Evolutionary conservation across 2,329 filamentous ascomycete species (phyloP), one percentile per base, ranked within the genome.

Genomic region (Nemania sp.): DNA sequence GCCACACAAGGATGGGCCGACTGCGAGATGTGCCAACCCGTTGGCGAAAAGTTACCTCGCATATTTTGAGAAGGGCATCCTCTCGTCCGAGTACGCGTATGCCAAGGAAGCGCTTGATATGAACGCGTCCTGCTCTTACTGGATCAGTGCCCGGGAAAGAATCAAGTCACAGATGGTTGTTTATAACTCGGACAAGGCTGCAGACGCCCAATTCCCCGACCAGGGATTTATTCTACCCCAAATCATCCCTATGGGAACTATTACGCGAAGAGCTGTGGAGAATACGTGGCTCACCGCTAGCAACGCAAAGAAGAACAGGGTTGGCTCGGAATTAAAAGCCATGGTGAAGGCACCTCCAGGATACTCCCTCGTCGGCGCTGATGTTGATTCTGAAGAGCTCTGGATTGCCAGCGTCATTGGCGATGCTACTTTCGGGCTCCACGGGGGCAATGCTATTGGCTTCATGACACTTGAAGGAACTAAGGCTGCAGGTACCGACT

Each of bases 391-490:
- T 2, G 89, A 99, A 74, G 95, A 99, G 75, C 83, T 99, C 6
- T 99, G 96, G 95, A 99, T 99, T 70, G 96, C 95, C 3, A 97
- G 92, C 74, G 82, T 99, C 1, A 86, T 99, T 1, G 95, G 95
- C 21, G 95, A 99, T 74, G 91, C 95, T 3, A 92, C 93, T 21
- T 99, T 99, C 79, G 90, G 92, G 71, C 81, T 99, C 1, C 95
- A 99, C 68, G 96, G 95, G 43, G 96, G 95, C 54, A 98, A 97
- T 72, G 95, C 96, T 1, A 91, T 99, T 60, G 95, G 96, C 0
- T 99, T 99, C 80, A 99, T 99, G 96, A 99, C 95, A 0, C 81
- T 99, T 1, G 96, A 99, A 78, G 94, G 95, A 13, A 95, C 92
- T 51, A 98, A 99, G 77, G 88, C 92, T 5, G 92, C 91, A 2